A percentile compares a stretch with the other conserved stretches of the same genome.
These are phyloP conservation scores for Populus simonii DNA, from an alignment of 345 rosid genomes.

Conservation along the genomic window DNA sequence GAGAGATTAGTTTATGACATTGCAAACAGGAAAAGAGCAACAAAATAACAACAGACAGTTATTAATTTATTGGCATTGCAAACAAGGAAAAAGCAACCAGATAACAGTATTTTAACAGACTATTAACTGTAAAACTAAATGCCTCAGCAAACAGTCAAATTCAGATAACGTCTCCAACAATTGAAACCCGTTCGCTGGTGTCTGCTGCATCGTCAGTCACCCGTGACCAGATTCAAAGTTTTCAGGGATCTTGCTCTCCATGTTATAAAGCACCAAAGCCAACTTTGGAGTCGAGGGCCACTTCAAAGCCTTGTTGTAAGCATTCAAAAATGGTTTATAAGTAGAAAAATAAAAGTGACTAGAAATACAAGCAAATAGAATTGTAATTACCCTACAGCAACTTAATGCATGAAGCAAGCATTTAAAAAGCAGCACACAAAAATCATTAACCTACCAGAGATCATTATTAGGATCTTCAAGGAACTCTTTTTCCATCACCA, in stretches of 20 bases:
- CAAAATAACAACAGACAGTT: neutral
- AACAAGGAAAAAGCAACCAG: neutral
- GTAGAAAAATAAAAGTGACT: neutral
- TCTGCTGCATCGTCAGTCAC: neutral
- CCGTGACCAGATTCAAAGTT: neutral
- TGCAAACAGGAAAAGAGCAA: neutral
- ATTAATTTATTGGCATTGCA: neutral
- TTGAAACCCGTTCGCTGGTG: neutral
- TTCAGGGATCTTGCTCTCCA: neutral
- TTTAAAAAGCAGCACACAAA: neutral
- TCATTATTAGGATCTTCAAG: neutral
- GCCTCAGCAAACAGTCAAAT: neutral
- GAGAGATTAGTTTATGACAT: neutral
- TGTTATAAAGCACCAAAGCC: neutral
- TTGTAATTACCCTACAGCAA: neutral
- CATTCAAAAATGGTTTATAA: neutral
- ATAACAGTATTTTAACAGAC: neutral
- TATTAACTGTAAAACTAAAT: neutral
- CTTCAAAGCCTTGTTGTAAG: neutral
- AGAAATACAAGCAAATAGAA: neutral
- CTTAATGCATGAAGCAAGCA: neutral
- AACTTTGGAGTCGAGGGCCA: neutral
- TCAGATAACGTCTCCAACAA: neutral
- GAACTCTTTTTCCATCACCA: neutral
- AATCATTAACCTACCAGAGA: constrained; percentile 14